Evolutionary conservation across 257 asterid genomes (phyloP), one percentile per base, ranked within the genome.

Genomic region (Nicotiana obtusifolia): DNA sequence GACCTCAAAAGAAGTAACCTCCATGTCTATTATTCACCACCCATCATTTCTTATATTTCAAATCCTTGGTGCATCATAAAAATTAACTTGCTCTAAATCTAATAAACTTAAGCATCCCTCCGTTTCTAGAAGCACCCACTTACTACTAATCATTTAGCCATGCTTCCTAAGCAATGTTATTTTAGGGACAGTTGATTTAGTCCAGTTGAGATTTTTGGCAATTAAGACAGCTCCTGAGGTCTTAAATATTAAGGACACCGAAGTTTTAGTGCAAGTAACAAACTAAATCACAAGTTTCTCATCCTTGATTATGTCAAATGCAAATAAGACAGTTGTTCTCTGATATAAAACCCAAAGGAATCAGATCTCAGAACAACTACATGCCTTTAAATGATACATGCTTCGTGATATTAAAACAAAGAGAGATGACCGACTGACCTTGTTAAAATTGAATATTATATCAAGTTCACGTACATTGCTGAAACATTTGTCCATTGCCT

Each of bases 381-480:
- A 69, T 20, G 11, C 5, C 9, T 56, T 41, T 69, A 5, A 73
- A 56, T 7, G 61, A 73, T 73, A 7, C 37, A 73, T 47, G 10
- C 59, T 73, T 47, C 37, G 15, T 24, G 8, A 22, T 71, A 31
- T 60, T 56, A 52, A 53, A 59, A 37, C 31, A 56, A 41, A 86
- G 85, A 82, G 82, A 84, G 30, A 81, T 57, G 77, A 81, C 87
- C 53, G 80, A 81, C 87, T 76, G 47, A 96, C 99, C 99, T 95
- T 95, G 85, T 91, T 91, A 78, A 95, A 95, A 61, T 91, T 92
- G 97, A 92, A 94, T 64, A 95, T 97, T 69, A 94, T 81, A 84
- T 95, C 98, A 71, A 95, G 97, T 91, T 94, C 99, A 65, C 99
- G 93, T 56, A 94, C 99, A 67, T 92, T 94, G 78, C 91, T 91